phyloP scores from a whole-genome alignment of 2,329 filamentous ascomycete genomes.

The Purpureocillium takamizusanense region DNA sequence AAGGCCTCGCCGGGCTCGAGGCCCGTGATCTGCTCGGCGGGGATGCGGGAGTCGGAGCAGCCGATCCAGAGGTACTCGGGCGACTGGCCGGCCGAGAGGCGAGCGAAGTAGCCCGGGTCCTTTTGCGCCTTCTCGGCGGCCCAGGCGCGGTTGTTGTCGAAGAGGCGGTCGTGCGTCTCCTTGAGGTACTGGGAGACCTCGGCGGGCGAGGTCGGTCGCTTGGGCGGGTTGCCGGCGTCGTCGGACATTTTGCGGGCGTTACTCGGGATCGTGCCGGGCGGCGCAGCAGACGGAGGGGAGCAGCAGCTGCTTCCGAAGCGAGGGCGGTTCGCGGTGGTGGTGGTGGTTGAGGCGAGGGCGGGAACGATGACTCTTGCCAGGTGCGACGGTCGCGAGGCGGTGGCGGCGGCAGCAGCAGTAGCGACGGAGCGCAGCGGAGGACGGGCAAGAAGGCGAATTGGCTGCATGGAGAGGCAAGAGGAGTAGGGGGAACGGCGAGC shows the following conservation, averaged over 20 bases:
- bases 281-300: not conserved
- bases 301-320: conserved; percentile 4
- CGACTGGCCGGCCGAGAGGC: conserved; percentile 54
- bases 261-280: not conserved
- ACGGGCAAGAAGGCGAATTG: not conserved
- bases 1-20: conserved; percentile 86
- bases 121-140: conserved; percentile 45
- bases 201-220: not conserved
- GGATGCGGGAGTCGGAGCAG: conserved; percentile 83
- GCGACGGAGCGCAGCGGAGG: conserved; percentile 2
- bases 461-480: not conserved
- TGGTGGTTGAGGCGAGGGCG: too few relatives aligned
- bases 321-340: not conserved
- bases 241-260: not conserved
- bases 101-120: conserved; percentile 57
- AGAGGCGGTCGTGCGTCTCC: conserved; percentile 57
- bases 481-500: not conserved
- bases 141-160: conserved; percentile 61
- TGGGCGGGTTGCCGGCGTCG: conserved; percentile 3
- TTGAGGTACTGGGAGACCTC: conserved; percentile 37
- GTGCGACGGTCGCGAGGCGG: too few relatives aligned
- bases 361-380: too few relatives aligned
- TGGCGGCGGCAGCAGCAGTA: not conserved
- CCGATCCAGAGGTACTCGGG: conserved; percentile 81
- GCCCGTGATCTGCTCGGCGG: conserved; percentile 80